Conservation (phyloP, 2,329 filamentous ascomycete genomes). For the Microsporum canis region DNA sequence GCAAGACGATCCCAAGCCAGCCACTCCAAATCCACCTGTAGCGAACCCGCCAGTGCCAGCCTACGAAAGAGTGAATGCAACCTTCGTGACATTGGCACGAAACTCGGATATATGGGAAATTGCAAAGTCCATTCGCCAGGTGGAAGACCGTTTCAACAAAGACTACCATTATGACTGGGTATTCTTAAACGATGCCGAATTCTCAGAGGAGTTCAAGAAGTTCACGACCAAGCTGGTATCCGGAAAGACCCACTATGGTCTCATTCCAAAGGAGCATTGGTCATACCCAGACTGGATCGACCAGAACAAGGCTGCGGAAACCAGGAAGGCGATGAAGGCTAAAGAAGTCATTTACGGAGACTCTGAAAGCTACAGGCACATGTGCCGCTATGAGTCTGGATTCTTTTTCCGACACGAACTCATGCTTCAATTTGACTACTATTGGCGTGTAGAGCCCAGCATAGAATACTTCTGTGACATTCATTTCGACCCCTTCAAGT, state of each 20-base stretch:
- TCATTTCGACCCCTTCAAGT: constrained; percentile 90
- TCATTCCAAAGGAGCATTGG: constrained; percentile 88
- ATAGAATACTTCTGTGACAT: constrained; percentile 95
- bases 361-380: constrained; percentile 93
- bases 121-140: constrained; percentile 83
- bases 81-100: constrained; percentile 88
- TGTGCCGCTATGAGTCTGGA: constrained; percentile 97
- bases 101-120: constrained; percentile 96
- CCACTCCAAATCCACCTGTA: constrained; percentile 39
- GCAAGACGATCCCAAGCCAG: neutral
- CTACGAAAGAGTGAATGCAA: constrained; percentile 75
- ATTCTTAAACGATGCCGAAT: constrained; percentile 92
- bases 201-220: constrained; percentile 87
- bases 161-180: constrained; percentile 99
- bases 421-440: constrained; percentile 96
- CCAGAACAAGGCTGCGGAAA: constrained; percentile 79
- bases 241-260: constrained; percentile 80
- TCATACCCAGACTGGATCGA: constrained; percentile 95
- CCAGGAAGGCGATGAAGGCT: constrained; percentile 85
- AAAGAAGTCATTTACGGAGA: constrained; percentile 98
- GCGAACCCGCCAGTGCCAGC: neutral
- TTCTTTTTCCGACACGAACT: constrained; percentile 96
- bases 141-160: constrained; percentile 96
- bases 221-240: constrained; percentile 83
- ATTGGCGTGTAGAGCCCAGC: constrained; percentile 97